Percentiles rank a stretch among this genome's conserved stretches.
phyloP scores from a whole-genome alignment of 202 grass and related monocot species.

The Zizania palustris region DNA sequence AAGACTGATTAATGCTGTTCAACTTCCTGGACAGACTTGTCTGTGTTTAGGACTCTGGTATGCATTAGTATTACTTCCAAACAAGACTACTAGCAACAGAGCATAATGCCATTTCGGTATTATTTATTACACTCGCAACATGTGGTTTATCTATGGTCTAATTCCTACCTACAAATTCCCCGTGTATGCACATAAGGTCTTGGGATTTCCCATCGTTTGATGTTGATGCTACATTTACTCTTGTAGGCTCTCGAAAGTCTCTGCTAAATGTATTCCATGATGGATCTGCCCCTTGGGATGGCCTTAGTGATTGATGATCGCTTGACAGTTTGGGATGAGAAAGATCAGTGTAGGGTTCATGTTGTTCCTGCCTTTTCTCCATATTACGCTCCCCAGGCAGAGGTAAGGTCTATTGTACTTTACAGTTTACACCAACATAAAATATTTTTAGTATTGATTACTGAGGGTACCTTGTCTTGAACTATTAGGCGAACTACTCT shows the following conservation, averaged over 20 bases:
- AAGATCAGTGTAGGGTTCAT: constrained; percentile 73
- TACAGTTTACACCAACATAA: constrained; percentile 23
- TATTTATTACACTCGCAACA: neutral
- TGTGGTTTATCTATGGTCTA: neutral
- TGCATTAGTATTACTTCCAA: constrained; percentile 27
- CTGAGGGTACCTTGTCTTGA: constrained; percentile 17
- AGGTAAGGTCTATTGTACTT: constrained; percentile 50
- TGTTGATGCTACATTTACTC: constrained; percentile 20
- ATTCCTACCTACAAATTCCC: constrained; percentile 7
- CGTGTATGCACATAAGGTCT: constrained; percentile 18
- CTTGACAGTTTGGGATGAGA: constrained; percentile 85
- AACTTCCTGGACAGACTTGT: constrained; percentile 68
- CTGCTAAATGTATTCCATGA: constrained; percentile 76
- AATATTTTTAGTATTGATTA: constrained; percentile 32
- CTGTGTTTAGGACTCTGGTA: constrained; percentile 78
- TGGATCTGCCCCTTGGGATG: constrained; percentile 75
- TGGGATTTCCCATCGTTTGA: constrained; percentile 33
- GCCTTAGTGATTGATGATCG: constrained; percentile 80
- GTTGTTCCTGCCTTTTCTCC: constrained; percentile 84
- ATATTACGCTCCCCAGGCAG: constrained; percentile 77
- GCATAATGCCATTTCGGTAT: neutral
- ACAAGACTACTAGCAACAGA: neutral
- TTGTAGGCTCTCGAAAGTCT: constrained; percentile 60
- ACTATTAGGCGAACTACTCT: constrained; percentile 57
- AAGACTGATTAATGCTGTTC: constrained; percentile 63